Evolutionary conservation across 1,139 yeast species (phyloP), one percentile per base, ranked within the genome.

Genomic region (Diutina siamensis): DNA sequence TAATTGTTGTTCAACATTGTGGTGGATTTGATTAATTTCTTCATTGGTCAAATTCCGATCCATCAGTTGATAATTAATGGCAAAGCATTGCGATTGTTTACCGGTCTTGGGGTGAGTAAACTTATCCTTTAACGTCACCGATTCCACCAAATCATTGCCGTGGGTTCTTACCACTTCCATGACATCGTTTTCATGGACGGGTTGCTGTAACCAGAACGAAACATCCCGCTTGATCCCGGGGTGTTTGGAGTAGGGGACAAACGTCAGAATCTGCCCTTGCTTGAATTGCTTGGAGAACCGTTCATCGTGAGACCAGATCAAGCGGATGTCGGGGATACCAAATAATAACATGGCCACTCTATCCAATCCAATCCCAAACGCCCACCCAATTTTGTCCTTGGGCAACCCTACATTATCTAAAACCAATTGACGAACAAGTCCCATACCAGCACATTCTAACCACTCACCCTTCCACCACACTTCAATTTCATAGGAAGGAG

Each of bases 391-490:
- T 47, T 87, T 76, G 25, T 81, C 75, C 47, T 76, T 72, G 13
- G 71, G 62, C 45, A 83, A 68, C 0, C 86, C 94, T 1, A 97
- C 76, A 52, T 82, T 83, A 33, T 76, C 65, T 44, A 88, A 67
- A 1, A 92, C 94, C 45, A 78, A 78, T 54, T 87, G 85, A 55
- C 78, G 80, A 3, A 88, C 95, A 44, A 92, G 73, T 22, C 99
- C 99, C 62, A 95, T 86, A 1, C 99, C 99, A 58, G 96, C 87
- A 61, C 95, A 81, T 65, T 92, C 99, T 40, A 92, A 71, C 98
- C 98, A 94, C 54, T 89, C 95, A 40, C 94, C 95, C 60, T 89
- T 86, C 97, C 97, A 94, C 94, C 95, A 89, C 4, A 92, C 95
- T 63, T 92, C 99, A 53, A 94, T 87, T 58, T 92, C 97, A 92